These are phyloP conservation scores for Penicillium herquei DNA, from an alignment of 495 filamentous ascomycete genomes.

Conservation along the genomic window DNA sequence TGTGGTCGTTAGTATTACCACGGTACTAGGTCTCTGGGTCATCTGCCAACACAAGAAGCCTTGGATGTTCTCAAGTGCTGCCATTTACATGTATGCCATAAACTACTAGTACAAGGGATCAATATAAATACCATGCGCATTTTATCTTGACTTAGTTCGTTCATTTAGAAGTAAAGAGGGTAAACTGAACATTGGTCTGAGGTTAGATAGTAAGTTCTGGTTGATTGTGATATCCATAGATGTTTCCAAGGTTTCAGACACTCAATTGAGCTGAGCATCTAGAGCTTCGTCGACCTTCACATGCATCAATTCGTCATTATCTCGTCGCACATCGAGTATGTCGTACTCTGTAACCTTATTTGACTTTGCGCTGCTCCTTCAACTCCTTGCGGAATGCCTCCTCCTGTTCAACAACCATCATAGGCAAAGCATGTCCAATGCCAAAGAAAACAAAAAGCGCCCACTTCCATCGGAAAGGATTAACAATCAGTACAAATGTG, in stretches of 20 bases:
- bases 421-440: slow-evolving; percentile 63
- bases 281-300: not conserved
- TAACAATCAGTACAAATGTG: slow-evolving; percentile 70
- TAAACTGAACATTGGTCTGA: no score
- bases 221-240: not conserved
- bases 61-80: no score
- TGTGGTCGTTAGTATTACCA: no score
- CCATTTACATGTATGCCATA: no score
- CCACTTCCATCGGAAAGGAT: slow-evolving; percentile 81
- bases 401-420: slow-evolving; percentile 63
- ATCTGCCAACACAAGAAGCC: not conserved
- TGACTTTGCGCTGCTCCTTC: slow-evolving; percentile 26
- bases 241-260: not conserved
- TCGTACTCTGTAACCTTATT: slow-evolving; percentile 1
- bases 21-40: no score
- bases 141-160: no score
- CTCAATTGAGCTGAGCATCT: not conserved
- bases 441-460: slow-evolving; percentile 76
- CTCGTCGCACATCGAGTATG: not conserved
- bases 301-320: not conserved
- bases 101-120: no score
- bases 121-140: no score
- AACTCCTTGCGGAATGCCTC: slow-evolving; percentile 42
- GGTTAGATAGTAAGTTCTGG: no score
- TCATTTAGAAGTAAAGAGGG: no score